Base-by-base conservation (phyloP, 345 rosid species). In the Moringa oleifera region DNA sequence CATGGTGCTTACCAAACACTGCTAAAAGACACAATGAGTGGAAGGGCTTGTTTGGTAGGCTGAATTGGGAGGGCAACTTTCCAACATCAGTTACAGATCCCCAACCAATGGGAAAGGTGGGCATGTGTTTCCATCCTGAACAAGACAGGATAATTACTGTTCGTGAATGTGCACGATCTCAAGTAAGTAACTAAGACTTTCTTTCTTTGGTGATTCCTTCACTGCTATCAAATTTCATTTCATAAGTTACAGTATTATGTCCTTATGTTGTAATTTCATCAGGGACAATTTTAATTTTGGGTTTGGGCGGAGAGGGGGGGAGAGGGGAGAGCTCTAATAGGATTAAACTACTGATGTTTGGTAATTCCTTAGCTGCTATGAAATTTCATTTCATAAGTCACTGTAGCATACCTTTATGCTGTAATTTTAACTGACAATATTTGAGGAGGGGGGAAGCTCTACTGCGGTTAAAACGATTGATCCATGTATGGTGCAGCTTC, bases 101-200 rank as follows among this genome's bases (percentile, higher is more conserved):
- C 71, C 89, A 87, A 64, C 98, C 98, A 6, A 87, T 83, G 89
- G 97, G 98, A 22, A 89, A 83, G 73, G 97, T 93, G n/a, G 97
- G 98, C 50, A 80, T 87, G 85, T 93, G 98, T 41, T 90, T 93
- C 62, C 96, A 89, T 66, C 97, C 98, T 0, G 96, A 87, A 0
- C 97, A 90, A 73, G 96, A 90, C 61, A 71, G 98, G 45, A 90
- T 93, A 16, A 59, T 90, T 45, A 83, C 94, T 0, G 96, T 93
- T 55, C 97, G 96, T 19, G 97, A 93, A 79, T 90, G 90, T 57
- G 94, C 96, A 17, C 80, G 96, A 57, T 90, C 97, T 58, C 91
- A 93, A 72, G 96, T 92, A 74, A 71, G 74, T 47, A n/a, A 31
- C 1, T 41, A 4, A 28, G n/a, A 28, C 33, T 28, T 28, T 8